Evolutionary conservation across 2,329 filamentous ascomycete genomes (phyloP), one percentile per base, ranked within the genome.

Genomic region (Cladosporium sp.): DNA sequence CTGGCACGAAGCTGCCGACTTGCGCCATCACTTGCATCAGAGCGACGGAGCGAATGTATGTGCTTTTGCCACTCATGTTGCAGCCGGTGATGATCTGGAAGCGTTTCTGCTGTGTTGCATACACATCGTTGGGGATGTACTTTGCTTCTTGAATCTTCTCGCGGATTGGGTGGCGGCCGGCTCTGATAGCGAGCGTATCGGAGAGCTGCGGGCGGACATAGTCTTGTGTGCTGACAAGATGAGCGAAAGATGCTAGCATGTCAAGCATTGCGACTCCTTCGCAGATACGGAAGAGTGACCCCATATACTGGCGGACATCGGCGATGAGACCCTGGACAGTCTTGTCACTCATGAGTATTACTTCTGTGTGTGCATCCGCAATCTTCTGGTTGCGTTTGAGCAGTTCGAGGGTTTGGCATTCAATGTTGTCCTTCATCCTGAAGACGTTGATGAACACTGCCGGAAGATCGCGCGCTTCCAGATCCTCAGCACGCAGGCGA

Each of bases 31-130:
- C 88, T 53, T 91, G 88, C 74, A 96, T 87, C 35, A 99, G 81
- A 0, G 94, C 91, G 28, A 96, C 83, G 1, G 91, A 89, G 59
- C 92, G 88, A 68, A 98, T 97, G 73, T 97, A 98, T 0, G 93
- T 99, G 69, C 91, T 96, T 77, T 98, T 99, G 0, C 93, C 95
- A 71, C 92, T 96, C 95, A 99, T 99, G 72, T 99, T 99, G 76
- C 92, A 96, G 3, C 95, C 94, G 0, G 94, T 98, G 68, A 99
- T 89, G 67, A 98, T 90, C 70, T 98, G 93, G 72, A 97, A 96
- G 1, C 93, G 88, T 40, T 88, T 88, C 67, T 94, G 88, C 37
- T 90, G 85, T 0, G 89, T 91, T 2, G 92, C 90, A 72, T 93
- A 98, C 31, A 93, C 91, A 73, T 98, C 93, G 69, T 98, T 98